Conservation (phyloP, 352 stramenopile species). For the Phytophthora gonapodyides region DNA sequence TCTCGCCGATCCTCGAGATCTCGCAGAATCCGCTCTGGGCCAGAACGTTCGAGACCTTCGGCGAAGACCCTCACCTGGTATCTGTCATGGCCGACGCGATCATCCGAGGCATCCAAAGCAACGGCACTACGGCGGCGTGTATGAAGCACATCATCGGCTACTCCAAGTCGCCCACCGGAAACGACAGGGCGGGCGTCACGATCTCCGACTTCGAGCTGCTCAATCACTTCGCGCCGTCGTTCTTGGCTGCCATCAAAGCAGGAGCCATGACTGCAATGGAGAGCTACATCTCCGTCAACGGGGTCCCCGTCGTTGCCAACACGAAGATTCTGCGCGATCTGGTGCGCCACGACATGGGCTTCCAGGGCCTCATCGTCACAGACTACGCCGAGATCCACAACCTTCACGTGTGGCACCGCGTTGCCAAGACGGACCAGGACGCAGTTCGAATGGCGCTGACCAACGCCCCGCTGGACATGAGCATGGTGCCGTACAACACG, state of each 20-base stretch:
- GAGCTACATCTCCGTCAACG: conserved; percentile 93
- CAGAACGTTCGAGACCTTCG: conserved; percentile 94
- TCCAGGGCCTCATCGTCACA: conserved; percentile 90
- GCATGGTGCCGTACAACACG: conserved; percentile 78
- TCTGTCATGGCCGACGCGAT: conserved; percentile 80
- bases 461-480: conserved; percentile 91
- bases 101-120: conserved; percentile 83
- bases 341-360: conserved; percentile 85
- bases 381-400: conserved; percentile 95
- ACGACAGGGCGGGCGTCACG: conserved; percentile 82
- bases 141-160: conserved; percentile 93
- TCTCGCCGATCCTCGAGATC: conserved; percentile 89
- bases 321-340: conserved; percentile 79
- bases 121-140: conserved; percentile 69
- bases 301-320: conserved; percentile 91
- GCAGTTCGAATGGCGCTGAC: conserved; percentile 71
- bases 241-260: conserved; percentile 81
- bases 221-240: conserved; percentile 87
- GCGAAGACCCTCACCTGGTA: conserved; percentile 89
- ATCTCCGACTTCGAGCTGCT: conserved; percentile 79
- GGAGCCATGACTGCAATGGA: conserved; percentile 92
- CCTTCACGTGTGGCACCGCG: conserved; percentile 64
- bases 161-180: conserved; percentile 76
- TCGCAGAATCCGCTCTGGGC: conserved; percentile 89
- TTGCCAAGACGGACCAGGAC: conserved; percentile 53